A percentile compares a stretch with the other conserved stretches of the same genome.
These are phyloP conservation scores for Fraxinus paxiana DNA, from an alignment of 305 asterid genomes.

Conservation along the genomic window DNA sequence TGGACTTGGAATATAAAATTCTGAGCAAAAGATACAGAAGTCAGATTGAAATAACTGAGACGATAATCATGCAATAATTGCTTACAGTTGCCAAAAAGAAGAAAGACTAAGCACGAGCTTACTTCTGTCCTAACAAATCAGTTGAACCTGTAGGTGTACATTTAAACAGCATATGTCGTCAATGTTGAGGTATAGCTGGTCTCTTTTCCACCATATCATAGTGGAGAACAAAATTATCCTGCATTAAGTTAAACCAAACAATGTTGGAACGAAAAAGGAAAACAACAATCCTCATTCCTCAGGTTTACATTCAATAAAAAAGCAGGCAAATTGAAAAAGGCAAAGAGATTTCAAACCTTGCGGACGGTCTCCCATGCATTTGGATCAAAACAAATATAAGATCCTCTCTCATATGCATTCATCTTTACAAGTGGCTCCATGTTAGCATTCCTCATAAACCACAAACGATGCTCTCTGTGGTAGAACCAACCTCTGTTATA, in stretches of 20 bases:
- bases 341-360: constrained; percentile 51
- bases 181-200: constrained; percentile 74
- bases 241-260: constrained; percentile 28
- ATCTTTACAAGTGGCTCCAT: constrained; percentile 87
- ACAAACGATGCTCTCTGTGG: constrained; percentile 69
- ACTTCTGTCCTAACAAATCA: constrained; percentile 34
- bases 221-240: constrained; percentile 89
- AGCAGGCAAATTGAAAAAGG: constrained; percentile 4
- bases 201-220: constrained; percentile 84
- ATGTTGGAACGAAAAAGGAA: neutral
- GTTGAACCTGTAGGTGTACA: constrained; percentile 49
- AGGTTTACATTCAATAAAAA: neutral
- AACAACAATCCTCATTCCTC: neutral
- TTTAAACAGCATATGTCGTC: constrained; percentile 26
- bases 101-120: constrained; percentile 26
- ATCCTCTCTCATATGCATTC: constrained; percentile 73
- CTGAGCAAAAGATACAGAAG: constrained; percentile 31
- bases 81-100: constrained; percentile 30
- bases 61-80: constrained; percentile 30
- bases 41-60: constrained; percentile 31
- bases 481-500: constrained; percentile 91
- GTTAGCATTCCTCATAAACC: constrained; percentile 72
- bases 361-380: constrained; percentile 98
- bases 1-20: constrained; percentile 20
- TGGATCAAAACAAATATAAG: constrained; percentile 89